Evolutionary conservation across 148 eudicot species (phyloP).

Genomic region (Vaccinium corymbosum): DNA sequence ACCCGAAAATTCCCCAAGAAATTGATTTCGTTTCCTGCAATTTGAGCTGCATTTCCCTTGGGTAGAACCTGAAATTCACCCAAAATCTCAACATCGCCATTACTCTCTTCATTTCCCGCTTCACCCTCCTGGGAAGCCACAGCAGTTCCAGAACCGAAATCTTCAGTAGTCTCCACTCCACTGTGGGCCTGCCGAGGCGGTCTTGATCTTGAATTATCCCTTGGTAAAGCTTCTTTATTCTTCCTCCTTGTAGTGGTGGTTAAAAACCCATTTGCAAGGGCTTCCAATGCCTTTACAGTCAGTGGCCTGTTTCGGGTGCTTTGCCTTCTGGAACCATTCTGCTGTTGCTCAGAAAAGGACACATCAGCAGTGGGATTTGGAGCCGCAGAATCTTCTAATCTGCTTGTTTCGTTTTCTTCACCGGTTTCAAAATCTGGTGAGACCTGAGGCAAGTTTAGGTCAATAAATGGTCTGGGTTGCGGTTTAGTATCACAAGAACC

Average conservation of each 20-base stretch:
- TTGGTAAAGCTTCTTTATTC: constrained; percentile 7
- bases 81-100: constrained; percentile 1
- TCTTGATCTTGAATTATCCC: constrained; percentile 10
- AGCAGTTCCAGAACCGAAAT: background rate
- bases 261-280: constrained; percentile 39
- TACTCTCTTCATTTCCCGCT: constrained; percentile 12
- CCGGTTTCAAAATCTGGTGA: constrained; percentile 30
- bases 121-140: constrained; percentile 12
- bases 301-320: constrained; percentile 42
- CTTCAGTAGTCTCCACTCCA: constrained; percentile 18
- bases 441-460: constrained; percentile 38
- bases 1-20: background rate
- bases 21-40: constrained; percentile 6
- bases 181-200: constrained; percentile 2
- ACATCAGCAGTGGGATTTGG: constrained; percentile 1
- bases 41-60: constrained; percentile 17
- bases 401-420: background rate
- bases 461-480: constrained; percentile 24
- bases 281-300: constrained; percentile 38
- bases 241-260: constrained; percentile 26
- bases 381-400: background rate
- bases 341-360: constrained; percentile 17
- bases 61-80: constrained; percentile 8
- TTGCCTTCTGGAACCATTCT: constrained; percentile 27
- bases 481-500: constrained; percentile 16